Conservation (phyloP, 2,329 filamentous ascomycete genomes). For the Colletotrichum theobromicola region DNA sequence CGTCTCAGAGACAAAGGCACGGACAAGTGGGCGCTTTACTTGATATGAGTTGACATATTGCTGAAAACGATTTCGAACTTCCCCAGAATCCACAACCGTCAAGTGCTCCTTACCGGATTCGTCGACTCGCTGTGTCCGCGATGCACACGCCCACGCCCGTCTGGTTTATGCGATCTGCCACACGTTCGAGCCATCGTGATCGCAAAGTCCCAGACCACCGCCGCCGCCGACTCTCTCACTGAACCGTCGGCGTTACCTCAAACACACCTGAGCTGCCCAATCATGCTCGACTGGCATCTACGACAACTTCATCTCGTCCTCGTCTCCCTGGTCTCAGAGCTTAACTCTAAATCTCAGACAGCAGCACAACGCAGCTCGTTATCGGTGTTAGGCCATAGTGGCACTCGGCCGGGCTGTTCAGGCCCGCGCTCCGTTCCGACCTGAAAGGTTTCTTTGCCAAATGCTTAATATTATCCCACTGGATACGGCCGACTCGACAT, state of each 20-base stretch:
- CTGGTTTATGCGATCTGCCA: neutral
- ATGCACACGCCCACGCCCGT: neutral
- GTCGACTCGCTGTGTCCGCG: neutral
- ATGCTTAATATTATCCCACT: no score
- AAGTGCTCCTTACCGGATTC: neutral
- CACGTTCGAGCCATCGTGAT: neutral
- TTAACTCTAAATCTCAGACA: slow-evolving; percentile 11
- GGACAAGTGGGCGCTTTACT: neutral
- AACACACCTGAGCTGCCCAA: neutral
- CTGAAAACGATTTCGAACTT: neutral
- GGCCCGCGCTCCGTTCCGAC: neutral
- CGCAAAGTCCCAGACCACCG: neutral
- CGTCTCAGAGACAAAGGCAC: neutral
- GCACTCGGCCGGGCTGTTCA: slow-evolving; percentile 1
- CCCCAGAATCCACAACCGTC: neutral
- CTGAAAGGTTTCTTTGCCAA: neutral
- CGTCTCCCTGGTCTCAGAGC: neutral
- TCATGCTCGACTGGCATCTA: neutral
- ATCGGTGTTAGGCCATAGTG: slow-evolving; percentile 1
- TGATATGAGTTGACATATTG: neutral
- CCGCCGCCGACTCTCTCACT: neutral
- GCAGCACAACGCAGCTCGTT: neutral
- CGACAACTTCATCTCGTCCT: neutral
- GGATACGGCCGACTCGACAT: neutral
- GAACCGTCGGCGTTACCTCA: neutral